Percentiles rank a stretch among this genome's conserved stretches.
phyloP scores from a whole-genome alignment of 768 basidiomycete genomes.

The Boletus bicolor region DNA sequence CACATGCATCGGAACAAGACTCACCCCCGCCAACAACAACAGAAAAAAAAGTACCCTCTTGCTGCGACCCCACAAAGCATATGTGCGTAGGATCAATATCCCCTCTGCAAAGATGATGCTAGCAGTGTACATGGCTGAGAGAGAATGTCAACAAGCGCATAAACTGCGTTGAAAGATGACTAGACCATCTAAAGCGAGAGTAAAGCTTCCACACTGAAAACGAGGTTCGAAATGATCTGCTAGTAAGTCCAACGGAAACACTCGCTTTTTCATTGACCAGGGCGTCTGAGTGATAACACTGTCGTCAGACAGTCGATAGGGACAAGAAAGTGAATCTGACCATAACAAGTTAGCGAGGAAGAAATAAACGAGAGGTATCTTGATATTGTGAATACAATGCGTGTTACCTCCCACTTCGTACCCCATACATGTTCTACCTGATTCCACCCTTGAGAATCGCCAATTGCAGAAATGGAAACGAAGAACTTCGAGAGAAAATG shows the following conservation, averaged over 20 bases:
- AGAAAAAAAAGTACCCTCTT: slow-evolving; percentile 15
- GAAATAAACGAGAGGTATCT: slow-evolving; percentile 28
- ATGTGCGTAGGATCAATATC: slow-evolving; percentile 28
- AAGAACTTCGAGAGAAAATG: slow-evolving; percentile 22
- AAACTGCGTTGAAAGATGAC: background rate
- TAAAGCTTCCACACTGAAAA: slow-evolving; percentile 20
- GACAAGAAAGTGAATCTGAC: slow-evolving; percentile 4
- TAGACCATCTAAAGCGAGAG: slow-evolving; percentile 20
- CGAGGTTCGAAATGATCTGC: background rate
- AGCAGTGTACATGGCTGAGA: slow-evolving; percentile 12
- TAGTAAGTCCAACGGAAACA: background rate
- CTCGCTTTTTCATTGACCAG: slow-evolving; percentile 5
- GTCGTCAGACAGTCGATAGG: background rate
- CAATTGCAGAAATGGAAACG: background rate
- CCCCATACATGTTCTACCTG: slow-evolving; percentile 26
- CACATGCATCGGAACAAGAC: background rate
- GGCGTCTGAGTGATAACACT: slow-evolving; percentile 1
- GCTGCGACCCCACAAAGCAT: slow-evolving; percentile 24
- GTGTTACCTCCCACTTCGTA: slow-evolving; percentile 22
- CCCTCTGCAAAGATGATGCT: slow-evolving; percentile 17
- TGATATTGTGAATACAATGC: slow-evolving; percentile 24
- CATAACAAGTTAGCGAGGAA: slow-evolving; percentile 15
- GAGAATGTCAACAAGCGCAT: background rate
- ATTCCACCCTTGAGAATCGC: background rate
- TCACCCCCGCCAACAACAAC: slow-evolving; percentile 17